Conservation (phyloP, 495 filamentous ascomycete genomes). For the Trichodelitschia bisporula region DNA sequence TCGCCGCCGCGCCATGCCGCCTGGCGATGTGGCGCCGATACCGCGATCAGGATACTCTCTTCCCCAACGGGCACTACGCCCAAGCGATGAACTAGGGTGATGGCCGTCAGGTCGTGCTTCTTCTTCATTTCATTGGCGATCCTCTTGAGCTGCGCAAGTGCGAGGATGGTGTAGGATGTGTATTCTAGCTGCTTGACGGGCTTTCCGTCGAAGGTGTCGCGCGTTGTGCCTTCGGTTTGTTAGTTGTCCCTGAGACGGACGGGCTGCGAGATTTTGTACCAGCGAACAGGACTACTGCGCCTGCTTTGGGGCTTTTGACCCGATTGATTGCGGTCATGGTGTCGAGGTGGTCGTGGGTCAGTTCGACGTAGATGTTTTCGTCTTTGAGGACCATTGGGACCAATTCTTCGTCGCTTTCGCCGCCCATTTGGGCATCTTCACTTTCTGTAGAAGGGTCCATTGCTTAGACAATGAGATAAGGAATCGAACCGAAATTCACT, state of each 20-base stretch:
- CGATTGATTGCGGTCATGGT: constrained; percentile 30
- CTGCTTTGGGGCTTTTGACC: constrained; percentile 57
- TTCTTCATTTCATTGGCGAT: constrained; percentile 35
- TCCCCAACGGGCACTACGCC: constrained; percentile 69
- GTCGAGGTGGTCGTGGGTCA: constrained; percentile 41
- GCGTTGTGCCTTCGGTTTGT: constrained; percentile 43
- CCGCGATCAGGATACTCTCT: constrained; percentile 79
- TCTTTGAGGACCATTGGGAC: not conserved
- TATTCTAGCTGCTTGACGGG: constrained; percentile 60
- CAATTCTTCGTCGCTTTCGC: not conserved
- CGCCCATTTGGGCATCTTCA: not conserved
- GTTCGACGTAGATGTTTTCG: constrained; percentile 22
- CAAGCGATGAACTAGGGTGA: constrained; percentile 69
- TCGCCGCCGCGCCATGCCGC: constrained; percentile 78
- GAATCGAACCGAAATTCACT: constrained; percentile 36
- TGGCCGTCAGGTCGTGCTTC: constrained; percentile 37
- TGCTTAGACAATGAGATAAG: no score
- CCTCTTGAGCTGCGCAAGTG: constrained; percentile 44
- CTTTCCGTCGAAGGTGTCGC: constrained; percentile 53
- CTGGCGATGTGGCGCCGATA: constrained; percentile 63
- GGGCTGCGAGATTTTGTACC: constrained; percentile 19
- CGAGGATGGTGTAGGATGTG: constrained; percentile 52
- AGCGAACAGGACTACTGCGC: constrained; percentile 73
- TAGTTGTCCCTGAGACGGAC: no score
- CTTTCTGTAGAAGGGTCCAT: no score